Evolutionary conservation across 306 rosid genomes (phyloP).

Genomic region (Leucaena leucocephala): DNA sequence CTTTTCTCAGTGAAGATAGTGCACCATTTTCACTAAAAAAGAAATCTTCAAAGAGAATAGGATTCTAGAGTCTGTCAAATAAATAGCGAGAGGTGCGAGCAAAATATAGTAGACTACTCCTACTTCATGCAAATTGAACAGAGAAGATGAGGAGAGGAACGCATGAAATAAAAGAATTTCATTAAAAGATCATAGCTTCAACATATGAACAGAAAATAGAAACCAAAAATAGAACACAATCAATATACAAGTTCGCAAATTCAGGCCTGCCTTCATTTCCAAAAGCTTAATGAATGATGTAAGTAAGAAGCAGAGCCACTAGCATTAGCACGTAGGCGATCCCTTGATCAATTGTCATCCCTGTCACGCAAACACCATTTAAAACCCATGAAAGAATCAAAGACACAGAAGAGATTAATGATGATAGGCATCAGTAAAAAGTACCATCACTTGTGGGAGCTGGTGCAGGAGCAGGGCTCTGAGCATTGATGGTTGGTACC

Average conservation of each 20-base stretch:
- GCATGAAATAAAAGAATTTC: conserved; percentile 38
- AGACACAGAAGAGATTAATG: neutral
- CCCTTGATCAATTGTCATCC: conserved; percentile 52
- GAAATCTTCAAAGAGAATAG: neutral
- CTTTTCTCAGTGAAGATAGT: neutral
- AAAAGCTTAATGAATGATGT: conserved; percentile 56
- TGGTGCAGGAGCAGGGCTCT: conserved; percentile 66
- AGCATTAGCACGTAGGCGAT: conserved; percentile 52
- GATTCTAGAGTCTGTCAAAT: neutral
- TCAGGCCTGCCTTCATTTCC: conserved; percentile 26
- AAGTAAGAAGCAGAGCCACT: conserved; percentile 57
- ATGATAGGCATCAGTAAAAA: conserved; percentile 1
- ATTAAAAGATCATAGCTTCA: conserved; percentile 38
- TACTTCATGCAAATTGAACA: conserved; percentile 6
- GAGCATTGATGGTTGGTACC: conserved; percentile 57
- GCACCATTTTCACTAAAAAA: neutral
- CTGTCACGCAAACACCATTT: conserved; percentile 38
- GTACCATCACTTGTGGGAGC: conserved; percentile 73
- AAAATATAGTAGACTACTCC: neutral
- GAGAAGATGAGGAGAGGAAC: neutral
- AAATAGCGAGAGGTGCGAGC: neutral
- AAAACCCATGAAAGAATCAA: conserved; percentile 20
- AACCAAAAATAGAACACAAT: neutral
- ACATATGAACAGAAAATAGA: conserved; percentile 27
- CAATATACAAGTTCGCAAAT: conserved; percentile 26